Evolutionary conservation across 2,329 filamentous ascomycete species (phyloP).

Genomic region (Esteya vermicola): DNA sequence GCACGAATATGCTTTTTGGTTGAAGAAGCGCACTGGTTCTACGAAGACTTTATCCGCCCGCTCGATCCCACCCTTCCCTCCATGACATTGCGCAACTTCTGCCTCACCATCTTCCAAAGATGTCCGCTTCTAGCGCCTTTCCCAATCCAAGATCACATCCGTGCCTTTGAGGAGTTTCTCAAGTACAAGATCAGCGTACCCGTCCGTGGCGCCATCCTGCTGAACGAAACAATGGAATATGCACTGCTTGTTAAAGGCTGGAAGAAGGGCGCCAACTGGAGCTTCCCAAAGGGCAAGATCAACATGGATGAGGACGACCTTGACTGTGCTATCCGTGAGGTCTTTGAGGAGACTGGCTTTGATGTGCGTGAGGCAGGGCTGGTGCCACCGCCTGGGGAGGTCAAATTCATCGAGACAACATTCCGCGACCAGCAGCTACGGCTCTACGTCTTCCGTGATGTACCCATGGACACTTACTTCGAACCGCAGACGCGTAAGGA

Average conservation of each 20-base stretch:
- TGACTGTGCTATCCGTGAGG: conserved; percentile 85
- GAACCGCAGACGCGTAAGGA: conserved; percentile 88
- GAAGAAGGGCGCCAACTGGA: conserved; percentile 96
- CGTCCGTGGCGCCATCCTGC: conserved; percentile 82
- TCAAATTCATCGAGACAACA: conserved; percentile 75
- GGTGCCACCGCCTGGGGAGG: conserved; percentile 53
- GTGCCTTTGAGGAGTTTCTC: conserved; percentile 82
- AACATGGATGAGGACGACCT: conserved; percentile 93
- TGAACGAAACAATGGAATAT: conserved; percentile 89
- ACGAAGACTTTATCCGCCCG: conserved; percentile 96
- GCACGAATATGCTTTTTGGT: conserved; percentile 97
- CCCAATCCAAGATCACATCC: conserved; percentile 60
- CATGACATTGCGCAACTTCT: conserved; percentile 74
- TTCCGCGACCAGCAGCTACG: conserved; percentile 90
- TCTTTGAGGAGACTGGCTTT: conserved; percentile 91
- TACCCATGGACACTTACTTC: conserved; percentile 77
- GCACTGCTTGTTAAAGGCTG: conserved; percentile 90
- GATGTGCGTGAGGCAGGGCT: conserved; percentile 66
- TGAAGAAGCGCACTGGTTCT: conserved; percentile 99
- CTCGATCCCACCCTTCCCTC: conserved; percentile 73
- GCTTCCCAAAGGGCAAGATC: conserved; percentile 93
- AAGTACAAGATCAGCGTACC: conserved; percentile 91
- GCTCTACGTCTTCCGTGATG: conserved; percentile 79
- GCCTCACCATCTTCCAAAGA: conserved; percentile 81
- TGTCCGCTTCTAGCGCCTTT: conserved; percentile 79